phyloP scores from a whole-genome alignment of 1,139 yeast genomes.

The Saccharomyces hybrid region DNA sequence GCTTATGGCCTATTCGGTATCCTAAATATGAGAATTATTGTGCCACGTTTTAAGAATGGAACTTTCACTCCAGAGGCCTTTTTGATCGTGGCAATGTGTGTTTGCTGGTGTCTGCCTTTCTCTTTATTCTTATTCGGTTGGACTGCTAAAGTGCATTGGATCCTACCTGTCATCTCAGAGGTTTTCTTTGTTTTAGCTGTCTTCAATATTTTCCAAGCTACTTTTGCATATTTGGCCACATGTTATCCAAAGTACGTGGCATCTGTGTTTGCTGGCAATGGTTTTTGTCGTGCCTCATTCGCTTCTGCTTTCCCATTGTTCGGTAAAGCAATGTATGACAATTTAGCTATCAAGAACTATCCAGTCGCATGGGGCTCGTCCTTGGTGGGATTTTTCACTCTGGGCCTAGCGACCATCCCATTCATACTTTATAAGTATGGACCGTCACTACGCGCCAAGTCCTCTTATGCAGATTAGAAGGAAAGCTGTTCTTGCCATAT shows the following conservation, averaged over 20 bases:
- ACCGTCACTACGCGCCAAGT: constrained; percentile 36
- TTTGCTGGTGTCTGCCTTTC: constrained; percentile 15
- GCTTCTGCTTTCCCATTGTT: no score
- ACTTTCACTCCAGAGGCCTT: constrained; percentile 18
- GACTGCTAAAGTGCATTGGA: constrained; percentile 43
- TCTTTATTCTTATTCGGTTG: constrained; percentile 33
- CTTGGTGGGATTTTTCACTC: constrained; percentile 39
- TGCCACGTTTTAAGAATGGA: constrained; percentile 9
- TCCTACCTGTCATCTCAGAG: constrained; percentile 40
- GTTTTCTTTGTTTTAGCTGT: constrained; percentile 36
- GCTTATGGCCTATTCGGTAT: constrained; percentile 12
- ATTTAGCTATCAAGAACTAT: no score
- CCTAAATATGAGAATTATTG: constrained; percentile 10
- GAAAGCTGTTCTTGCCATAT: background rate
- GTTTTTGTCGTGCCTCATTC: constrained; percentile 42
- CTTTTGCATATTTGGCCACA: constrained; percentile 29
- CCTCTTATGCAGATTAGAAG: background rate
- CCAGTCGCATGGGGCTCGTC: no score
- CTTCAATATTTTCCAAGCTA: constrained; percentile 38
- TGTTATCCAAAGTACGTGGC: constrained; percentile 42
- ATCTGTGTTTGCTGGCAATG: constrained; percentile 54
- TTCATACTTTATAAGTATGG: constrained; percentile 43
- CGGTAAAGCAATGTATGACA: no score
- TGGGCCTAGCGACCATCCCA: constrained; percentile 42
- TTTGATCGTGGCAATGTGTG: constrained; percentile 14